Conservation (phyloP, 202 grass and related monocot genomes). For the Carex sylvatica region DNA sequence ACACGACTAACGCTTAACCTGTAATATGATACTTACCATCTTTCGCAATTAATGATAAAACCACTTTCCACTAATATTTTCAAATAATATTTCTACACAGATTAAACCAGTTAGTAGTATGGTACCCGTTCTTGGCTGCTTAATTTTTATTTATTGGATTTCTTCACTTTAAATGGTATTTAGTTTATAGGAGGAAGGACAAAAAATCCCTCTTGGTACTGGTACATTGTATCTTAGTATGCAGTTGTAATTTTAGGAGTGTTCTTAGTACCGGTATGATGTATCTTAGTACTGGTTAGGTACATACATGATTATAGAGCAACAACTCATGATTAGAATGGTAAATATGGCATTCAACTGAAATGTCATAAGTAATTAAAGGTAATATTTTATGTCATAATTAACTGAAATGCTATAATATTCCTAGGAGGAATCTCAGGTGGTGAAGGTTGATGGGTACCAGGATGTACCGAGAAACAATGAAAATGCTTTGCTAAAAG, state of each 20-base stretch:
- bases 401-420: no score
- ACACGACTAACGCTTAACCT: no score
- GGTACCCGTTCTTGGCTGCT: neutral
- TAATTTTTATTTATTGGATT: no score
- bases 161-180: neutral
- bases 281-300: neutral
- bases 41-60: no score
- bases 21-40: no score
- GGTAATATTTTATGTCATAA: neutral
- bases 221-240: neutral
- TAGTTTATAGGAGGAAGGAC: neutral
- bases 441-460: constrained; percentile 54
- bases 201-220: neutral
- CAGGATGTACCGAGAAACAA: constrained; percentile 45
- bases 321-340: neutral
- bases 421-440: constrained; percentile 2
- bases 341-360: neutral
- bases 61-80: neutral
- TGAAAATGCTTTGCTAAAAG: constrained; percentile 52
- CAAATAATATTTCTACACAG: no score
- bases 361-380: neutral
- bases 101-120: no score
- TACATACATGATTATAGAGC: no score
- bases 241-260: neutral
- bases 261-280: neutral